Conservation (phyloP, 139 green algal genomes). For the Tetradesmus lagerheimii region DNA sequence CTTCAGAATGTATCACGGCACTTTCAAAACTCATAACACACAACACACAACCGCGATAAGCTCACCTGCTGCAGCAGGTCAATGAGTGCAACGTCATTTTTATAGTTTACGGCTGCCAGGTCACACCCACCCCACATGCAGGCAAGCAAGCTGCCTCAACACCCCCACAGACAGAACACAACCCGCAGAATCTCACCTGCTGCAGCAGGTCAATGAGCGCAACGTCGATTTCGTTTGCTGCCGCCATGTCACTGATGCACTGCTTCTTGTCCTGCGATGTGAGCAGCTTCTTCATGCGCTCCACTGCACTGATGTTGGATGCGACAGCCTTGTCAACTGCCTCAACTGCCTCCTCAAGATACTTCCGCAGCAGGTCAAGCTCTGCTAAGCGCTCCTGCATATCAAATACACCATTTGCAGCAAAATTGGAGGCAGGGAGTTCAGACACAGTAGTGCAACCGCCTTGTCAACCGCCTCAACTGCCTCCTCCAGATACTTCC, state of each 20-base stretch:
- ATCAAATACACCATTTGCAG: too few species aligned
- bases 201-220: conserved; percentile 83
- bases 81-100: conserved; percentile 85
- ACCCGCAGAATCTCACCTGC: conserved; percentile 58
- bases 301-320: conserved; percentile 57
- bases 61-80: conserved; percentile 86
- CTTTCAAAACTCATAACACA: too few species aligned
- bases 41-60: too few species aligned
- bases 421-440: too few species aligned
- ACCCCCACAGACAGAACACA: conserved; percentile 58
- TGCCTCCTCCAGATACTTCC: conserved; percentile 79
- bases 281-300: conserved; percentile 84
- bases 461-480: conserved; percentile 73
- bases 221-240: conserved; percentile 33
- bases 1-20: too few species aligned
- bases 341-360: conserved; percentile 73
- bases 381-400: conserved; percentile 82
- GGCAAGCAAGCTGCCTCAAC: too few species aligned
- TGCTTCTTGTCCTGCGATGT: conserved; percentile 79
- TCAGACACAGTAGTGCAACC: conserved; percentile 80
- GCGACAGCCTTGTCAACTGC: conserved; percentile 77
- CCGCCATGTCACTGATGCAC: conserved; percentile 83
- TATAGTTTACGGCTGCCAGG: conserved; percentile 73
- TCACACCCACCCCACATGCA: neutral
- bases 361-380: conserved; percentile 87